phyloP scores from a whole-genome alignment of 441 rosid species.

The Isatis lusitanica region DNA sequence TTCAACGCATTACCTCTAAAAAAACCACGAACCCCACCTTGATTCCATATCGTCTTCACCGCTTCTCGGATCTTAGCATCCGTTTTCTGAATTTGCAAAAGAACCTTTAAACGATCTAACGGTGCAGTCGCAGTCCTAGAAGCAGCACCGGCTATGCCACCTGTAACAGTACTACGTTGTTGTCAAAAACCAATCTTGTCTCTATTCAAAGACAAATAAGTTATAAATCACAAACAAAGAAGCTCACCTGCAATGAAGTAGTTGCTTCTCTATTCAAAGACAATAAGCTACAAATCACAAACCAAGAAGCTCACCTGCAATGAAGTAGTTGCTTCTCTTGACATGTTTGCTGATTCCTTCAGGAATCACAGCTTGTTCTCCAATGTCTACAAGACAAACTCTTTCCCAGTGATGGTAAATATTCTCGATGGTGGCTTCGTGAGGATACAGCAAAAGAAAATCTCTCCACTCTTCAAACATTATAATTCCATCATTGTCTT shows the following conservation, averaged over 20 bases:
- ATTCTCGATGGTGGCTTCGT: constrained; percentile 67
- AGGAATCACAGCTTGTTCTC: constrained; percentile 66
- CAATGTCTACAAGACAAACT: constrained; percentile 66
- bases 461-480: constrained; percentile 75
- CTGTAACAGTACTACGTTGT: constrained; percentile 25
- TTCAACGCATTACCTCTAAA: constrained; percentile 66
- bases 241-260: constrained; percentile 49
- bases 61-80: constrained; percentile 52
- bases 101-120: constrained; percentile 63
- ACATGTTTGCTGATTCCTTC: constrained; percentile 61
- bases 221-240: not conserved
- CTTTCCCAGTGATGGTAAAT: constrained; percentile 65
- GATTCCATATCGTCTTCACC: constrained; percentile 50
- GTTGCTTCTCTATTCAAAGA: constrained; percentile 40
- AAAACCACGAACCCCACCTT: constrained; percentile 49
- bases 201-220: not conserved
- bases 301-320: constrained; percentile 37
- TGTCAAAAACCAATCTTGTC: not conserved
- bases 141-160: constrained; percentile 65
- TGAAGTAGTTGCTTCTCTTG: constrained; percentile 56
- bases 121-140: constrained; percentile 71
- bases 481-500: constrained; percentile 63
- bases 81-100: constrained; percentile 60
- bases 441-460: constrained; percentile 65
- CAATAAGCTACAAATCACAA: too few species aligned